Conservation (phyloP, 148 eudicot species). For the Fagopyrum homotropicum region DNA sequence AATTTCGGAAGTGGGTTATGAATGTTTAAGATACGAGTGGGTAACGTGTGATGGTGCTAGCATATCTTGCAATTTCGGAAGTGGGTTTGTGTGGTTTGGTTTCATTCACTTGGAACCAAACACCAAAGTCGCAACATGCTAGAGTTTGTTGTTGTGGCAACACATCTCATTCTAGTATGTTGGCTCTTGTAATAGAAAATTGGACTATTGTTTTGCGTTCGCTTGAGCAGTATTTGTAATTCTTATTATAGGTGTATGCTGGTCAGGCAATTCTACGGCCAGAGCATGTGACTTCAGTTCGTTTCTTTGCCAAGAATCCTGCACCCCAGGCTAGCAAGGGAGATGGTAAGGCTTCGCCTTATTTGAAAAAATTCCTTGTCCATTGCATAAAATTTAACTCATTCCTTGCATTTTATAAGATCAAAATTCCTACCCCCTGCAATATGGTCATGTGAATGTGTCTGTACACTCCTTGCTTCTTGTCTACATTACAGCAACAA, state of each 20-base stretch:
- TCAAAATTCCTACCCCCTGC: not conserved
- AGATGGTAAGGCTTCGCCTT: conserved; percentile 53
- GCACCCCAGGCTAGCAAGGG: conserved; percentile 65
- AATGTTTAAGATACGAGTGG: not conserved
- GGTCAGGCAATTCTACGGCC: conserved; percentile 42
- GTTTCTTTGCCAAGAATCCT: conserved; percentile 65
- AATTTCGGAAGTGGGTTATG: not conserved
- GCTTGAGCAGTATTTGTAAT: conserved; percentile 5
- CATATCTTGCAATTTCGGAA: not conserved
- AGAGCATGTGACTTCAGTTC: conserved; percentile 43
- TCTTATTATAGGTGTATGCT: conserved; percentile 28
- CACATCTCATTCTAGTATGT: too few relatives aligned
- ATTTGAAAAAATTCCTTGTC: not conserved
- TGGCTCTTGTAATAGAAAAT: not conserved
- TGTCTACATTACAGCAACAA: not conserved
- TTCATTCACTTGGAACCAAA: not conserved
- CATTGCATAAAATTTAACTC: not conserved
- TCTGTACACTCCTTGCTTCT: not conserved
- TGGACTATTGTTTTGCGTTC: not conserved
- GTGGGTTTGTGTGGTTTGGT: not conserved
- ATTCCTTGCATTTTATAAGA: not conserved
- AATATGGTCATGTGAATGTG: not conserved
- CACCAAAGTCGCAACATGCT: not conserved
- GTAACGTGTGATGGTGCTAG: not conserved
- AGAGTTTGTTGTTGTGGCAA: not conserved